phyloP scores from a whole-genome alignment of 2,329 filamentous ascomycete genomes.

The Amauroascus niger region DNA sequence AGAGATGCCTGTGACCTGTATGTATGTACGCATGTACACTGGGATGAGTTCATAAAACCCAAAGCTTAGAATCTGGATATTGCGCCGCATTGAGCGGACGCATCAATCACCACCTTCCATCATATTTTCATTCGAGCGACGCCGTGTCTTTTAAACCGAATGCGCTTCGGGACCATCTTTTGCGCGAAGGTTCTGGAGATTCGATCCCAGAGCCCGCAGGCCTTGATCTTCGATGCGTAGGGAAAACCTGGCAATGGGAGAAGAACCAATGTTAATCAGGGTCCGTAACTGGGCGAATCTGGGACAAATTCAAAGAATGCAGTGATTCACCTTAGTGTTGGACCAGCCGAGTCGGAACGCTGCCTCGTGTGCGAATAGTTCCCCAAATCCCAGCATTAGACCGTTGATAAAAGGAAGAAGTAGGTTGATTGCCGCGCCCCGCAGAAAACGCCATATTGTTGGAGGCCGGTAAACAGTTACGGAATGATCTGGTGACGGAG shows the following conservation, averaged over 20 bases:
- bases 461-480: slow-evolving; percentile 83
- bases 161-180: slow-evolving; percentile 41
- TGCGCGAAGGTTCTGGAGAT: slow-evolving; percentile 56
- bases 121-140: slow-evolving; percentile 50
- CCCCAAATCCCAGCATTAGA: slow-evolving; percentile 95
- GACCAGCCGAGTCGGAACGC: slow-evolving; percentile 91
- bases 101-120: neutral
- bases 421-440: slow-evolving; percentile 92
- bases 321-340: slow-evolving; percentile 66
- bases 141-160: slow-evolving; percentile 56
- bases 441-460: slow-evolving; percentile 72
- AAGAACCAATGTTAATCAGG: neutral
- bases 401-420: slow-evolving; percentile 92
- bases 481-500: slow-evolving; percentile 28
- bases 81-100: neutral
- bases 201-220: slow-evolving; percentile 75
- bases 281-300: neutral
- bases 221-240: slow-evolving; percentile 51
- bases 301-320: neutral
- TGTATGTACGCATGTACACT: slow-evolving; percentile 3
- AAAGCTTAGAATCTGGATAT: neutral
- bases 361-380: slow-evolving; percentile 91
- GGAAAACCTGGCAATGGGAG: slow-evolving; percentile 43
- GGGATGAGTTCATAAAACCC: neutral
- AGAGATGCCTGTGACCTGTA: slow-evolving; percentile 15